Evolutionary conservation across 2,329 filamentous ascomycete genomes (phyloP), one percentile per base, ranked within the genome.

Genomic region (Talaromyces amestolkiae): DNA sequence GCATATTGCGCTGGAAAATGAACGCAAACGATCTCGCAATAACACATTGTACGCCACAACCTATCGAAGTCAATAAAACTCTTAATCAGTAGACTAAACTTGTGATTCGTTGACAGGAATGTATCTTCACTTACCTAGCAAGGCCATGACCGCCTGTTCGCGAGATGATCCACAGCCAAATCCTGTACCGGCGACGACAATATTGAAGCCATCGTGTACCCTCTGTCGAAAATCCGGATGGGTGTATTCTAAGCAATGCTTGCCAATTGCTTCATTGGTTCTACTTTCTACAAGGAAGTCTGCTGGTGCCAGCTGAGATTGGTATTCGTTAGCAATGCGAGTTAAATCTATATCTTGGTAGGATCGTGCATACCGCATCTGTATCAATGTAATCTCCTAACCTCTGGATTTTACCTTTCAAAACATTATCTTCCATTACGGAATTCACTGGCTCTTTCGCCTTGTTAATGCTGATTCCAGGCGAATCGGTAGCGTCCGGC

Each of bases 91-190:
- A 33, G 17, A 35, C 51, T 33, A 4, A 19, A 33, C 27, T 35
- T 54, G 31, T 54, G 9, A 15, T n/a, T 54, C 33, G 41, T 11
- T 13, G 17, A 24, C 15, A 59, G 7, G 11, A 37, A 17, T 22
- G 11, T 22, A 53, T 31, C 11, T 17, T 43, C 35, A 49, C 63
- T 35, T 65, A 71, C 76, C 78, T 49, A 77, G 67, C 6, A 83
- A 70, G 8, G 80, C 79, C 54, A 70, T 74, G 2, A 80, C 77
- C 1, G 82, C 81, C 37, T 81, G 73, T 68, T 82, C 77, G 0
- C 81, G 76, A 10, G 78, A 81, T 0, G 80, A 82, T 7, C 81
- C 82, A 60, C 76, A 78, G 1, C 81, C 81, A 67, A 84, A 84
- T 0, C 74, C 79, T 56, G 79, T 76, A 0, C 80, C 80, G 0